Evolutionary conservation across 768 basidiomycete genomes (phyloP).

Genomic region (Thelephora ganbajun): DNA sequence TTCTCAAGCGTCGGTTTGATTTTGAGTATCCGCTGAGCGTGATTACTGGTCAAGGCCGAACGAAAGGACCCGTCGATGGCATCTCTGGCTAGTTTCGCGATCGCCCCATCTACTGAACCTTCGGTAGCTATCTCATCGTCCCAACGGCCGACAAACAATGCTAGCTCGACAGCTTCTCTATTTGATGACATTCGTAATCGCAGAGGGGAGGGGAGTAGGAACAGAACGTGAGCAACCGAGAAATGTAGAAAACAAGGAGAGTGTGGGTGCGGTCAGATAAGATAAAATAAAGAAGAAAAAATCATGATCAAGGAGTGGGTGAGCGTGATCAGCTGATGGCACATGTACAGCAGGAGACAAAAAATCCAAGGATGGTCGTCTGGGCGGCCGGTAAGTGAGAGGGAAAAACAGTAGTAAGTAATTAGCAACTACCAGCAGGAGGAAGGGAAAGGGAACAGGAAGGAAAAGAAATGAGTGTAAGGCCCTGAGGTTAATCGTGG

Average conservation of each 20-base stretch:
- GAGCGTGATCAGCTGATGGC: too few relatives aligned
- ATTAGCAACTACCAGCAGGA: background rate
- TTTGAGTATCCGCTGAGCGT: conserved; percentile 22
- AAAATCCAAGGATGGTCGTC: too few relatives aligned
- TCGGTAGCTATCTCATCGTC: conserved; percentile 7
- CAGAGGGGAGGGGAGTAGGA: conserved; percentile 4
- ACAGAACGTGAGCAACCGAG: conserved; percentile 4
- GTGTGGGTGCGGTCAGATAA: too few relatives aligned
- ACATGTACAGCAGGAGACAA: too few relatives aligned
- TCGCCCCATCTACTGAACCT: conserved; percentile 3
- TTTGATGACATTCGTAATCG: conserved; percentile 10
- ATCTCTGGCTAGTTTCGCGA: conserved; percentile 32
- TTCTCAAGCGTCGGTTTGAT: conserved; percentile 12
- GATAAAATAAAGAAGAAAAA: too few relatives aligned
- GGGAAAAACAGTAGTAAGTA: background rate
- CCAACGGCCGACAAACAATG: conserved; percentile 41
- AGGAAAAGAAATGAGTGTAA: background rate
- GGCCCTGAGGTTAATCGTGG: background rate
- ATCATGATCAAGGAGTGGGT: too few relatives aligned
- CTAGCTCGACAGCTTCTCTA: conserved; percentile 30
- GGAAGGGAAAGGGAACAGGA: background rate
- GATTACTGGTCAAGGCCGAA: conserved; percentile 25
- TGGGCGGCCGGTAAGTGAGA: background rate
- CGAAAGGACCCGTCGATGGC: conserved; percentile 50
- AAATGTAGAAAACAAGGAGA: conserved; percentile 6